These are phyloP conservation scores for Curvularia sp. DNA, from an alignment of 2,329 filamentous ascomycete species.

Conservation along the genomic window DNA sequence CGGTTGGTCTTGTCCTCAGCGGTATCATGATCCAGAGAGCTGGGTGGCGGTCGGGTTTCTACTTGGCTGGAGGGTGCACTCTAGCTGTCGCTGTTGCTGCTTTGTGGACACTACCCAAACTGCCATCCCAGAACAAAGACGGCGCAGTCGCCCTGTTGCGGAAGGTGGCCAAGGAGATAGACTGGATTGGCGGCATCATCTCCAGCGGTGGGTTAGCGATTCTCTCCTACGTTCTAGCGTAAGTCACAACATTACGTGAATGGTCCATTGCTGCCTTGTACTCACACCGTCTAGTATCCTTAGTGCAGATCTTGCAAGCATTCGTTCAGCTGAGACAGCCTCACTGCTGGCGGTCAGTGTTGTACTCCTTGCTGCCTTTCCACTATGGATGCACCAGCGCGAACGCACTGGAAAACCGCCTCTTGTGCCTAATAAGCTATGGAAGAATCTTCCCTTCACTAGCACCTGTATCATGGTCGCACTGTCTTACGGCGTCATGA, in stretches of 20 bases:
- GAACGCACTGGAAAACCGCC: slow-evolving; percentile 26
- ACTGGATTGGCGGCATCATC: slow-evolving; percentile 42
- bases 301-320: slow-evolving; percentile 34
- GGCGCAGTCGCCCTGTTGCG: slow-evolving; percentile 11
- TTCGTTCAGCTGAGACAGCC: slow-evolving; percentile 30
- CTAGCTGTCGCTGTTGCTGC: slow-evolving; percentile 49
- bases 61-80: slow-evolving; percentile 44
- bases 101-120: slow-evolving; percentile 33
- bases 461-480: slow-evolving; percentile 60
- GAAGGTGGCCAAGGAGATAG: slow-evolving; percentile 33
- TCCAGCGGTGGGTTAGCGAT: slow-evolving; percentile 35
- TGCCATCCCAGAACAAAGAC: slow-evolving; percentile 15
- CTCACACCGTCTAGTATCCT: slow-evolving; percentile 29
- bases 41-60: slow-evolving; percentile 61
- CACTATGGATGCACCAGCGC: slow-evolving; percentile 44
- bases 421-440: slow-evolving; percentile 53
- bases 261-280: neutral
- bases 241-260: slow-evolving; percentile 8
- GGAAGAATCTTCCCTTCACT: slow-evolving; percentile 64
- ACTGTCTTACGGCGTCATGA: slow-evolving; percentile 48
- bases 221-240: slow-evolving; percentile 37
- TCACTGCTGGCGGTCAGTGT: slow-evolving; percentile 35
- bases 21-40: slow-evolving; percentile 58
- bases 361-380: slow-evolving; percentile 38
- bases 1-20: slow-evolving; percentile 59